A percentile compares a stretch with the other conserved stretches of the same genome.
Conservation (phyloP, 345 rosid species). For the Heritiera fomes region DNA sequence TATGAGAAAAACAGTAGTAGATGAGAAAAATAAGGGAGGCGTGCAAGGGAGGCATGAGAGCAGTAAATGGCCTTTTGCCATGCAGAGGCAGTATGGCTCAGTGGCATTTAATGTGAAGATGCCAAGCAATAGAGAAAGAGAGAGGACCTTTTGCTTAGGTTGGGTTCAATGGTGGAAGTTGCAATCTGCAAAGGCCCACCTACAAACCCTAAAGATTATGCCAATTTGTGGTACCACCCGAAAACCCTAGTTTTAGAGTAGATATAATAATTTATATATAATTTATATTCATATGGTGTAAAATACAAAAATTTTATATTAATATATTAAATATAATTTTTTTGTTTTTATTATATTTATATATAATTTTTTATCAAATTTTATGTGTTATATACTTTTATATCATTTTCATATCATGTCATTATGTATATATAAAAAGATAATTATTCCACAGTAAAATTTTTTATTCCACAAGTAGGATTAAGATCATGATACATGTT, state of each 20-base stretch:
- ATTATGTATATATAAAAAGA: no score
- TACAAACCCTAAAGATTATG: background rate
- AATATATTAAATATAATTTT: no score
- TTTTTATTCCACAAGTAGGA: no score
- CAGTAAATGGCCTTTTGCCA: constrained; percentile 35
- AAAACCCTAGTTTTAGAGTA: background rate
- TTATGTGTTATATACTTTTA: no score
- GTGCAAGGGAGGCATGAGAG: constrained; percentile 46
- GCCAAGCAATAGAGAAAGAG: background rate
- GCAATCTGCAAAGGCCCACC: background rate
- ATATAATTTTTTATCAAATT: no score
- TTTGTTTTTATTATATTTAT: no score
- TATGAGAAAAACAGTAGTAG: background rate
- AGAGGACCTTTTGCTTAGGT: background rate
- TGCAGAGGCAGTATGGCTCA: constrained; percentile 33
- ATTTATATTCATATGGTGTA: no score
- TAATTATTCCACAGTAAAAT: no score
- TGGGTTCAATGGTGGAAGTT: constrained; percentile 11
- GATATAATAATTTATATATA: no score
- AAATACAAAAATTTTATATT: no score
- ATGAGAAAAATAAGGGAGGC: constrained; percentile 2
- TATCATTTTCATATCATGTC: no score
- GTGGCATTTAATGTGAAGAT: constrained; percentile 31
- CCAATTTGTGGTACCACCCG: background rate
- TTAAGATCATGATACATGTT: no score